phyloP scores from a whole-genome alignment of 2,329 filamentous ascomycete genomes.

The Reticulascus tulasneorum region DNA sequence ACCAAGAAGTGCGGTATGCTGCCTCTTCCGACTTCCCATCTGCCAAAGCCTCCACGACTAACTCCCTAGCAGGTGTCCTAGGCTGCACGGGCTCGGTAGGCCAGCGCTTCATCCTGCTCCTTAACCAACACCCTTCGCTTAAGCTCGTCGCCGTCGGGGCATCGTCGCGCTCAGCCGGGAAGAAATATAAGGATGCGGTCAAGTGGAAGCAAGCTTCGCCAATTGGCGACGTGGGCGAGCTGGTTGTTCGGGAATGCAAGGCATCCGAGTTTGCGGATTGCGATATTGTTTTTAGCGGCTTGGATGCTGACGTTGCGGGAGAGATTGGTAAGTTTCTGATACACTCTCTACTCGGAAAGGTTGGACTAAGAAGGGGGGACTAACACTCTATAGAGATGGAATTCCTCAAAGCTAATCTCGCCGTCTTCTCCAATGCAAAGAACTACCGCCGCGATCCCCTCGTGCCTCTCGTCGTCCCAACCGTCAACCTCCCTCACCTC shows the following conservation, averaged over 20 bases:
- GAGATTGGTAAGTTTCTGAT: constrained; percentile 66
- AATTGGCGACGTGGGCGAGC: constrained; percentile 74
- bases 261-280: constrained; percentile 82
- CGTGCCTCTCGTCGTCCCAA: constrained; percentile 90
- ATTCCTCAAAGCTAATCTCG: constrained; percentile 82
- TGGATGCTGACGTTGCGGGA: constrained; percentile 89
- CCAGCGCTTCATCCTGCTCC: constrained; percentile 90
- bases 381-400: constrained; percentile 64
- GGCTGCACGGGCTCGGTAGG: constrained; percentile 93
- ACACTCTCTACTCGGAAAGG: neutral
- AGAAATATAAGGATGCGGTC: constrained; percentile 91
- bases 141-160: constrained; percentile 85
- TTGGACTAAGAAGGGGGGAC: too few relatives aligned
- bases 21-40: neutral
- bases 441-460: constrained; percentile 90
- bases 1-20: constrained; percentile 57
- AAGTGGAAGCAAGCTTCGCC: constrained; percentile 89
- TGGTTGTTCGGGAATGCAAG: constrained; percentile 82
- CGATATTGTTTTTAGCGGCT: constrained; percentile 87
- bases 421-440: constrained; percentile 96
- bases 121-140: constrained; percentile 83
- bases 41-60: constrained; percentile 9
- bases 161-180: constrained; percentile 82
- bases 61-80: constrained; percentile 58
- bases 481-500: constrained; percentile 86